Conservation (phyloP, 208 protist species). For the Crithidia bombi region DNA sequence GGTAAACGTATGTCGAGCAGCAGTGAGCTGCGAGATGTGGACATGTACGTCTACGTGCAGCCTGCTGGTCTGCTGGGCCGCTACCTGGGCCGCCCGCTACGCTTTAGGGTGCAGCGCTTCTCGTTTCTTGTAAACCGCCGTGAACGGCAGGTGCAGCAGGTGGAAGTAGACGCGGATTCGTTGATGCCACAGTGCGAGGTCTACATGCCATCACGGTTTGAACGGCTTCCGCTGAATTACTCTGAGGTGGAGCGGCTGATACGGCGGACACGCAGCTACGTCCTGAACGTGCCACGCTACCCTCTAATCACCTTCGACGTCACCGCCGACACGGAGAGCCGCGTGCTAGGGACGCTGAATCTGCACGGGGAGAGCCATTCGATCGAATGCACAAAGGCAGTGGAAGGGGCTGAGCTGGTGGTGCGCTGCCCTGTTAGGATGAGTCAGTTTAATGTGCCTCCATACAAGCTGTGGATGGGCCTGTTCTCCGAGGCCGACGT, state of each 20-base stretch:
- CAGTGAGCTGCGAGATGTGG: constrained; percentile 65
- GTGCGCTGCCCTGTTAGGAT: constrained; percentile 82
- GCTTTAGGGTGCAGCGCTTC: constrained; percentile 73
- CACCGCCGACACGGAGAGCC: constrained; percentile 35
- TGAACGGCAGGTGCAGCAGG: constrained; percentile 40
- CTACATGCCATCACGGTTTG: constrained; percentile 42
- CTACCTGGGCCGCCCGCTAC: constrained; percentile 73
- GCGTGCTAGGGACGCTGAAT: constrained; percentile 55
- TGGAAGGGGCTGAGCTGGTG: constrained; percentile 78
- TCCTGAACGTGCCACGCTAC: constrained; percentile 68
- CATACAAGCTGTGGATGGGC: constrained; percentile 65
- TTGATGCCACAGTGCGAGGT: constrained; percentile 84
- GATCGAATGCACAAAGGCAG: constrained; percentile 63
- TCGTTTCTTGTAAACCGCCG: constrained; percentile 45
- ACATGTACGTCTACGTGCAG: constrained; percentile 86
- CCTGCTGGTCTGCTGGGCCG: constrained; percentile 74
- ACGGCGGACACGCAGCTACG: constrained; percentile 47
- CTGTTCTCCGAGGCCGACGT: constrained; percentile 72
- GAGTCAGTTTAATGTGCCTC: constrained; percentile 57
- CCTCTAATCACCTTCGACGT: constrained; percentile 76
- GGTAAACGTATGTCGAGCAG: constrained; percentile 42
- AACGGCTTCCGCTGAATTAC: constrained; percentile 63
- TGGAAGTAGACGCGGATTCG: constrained; percentile 80
- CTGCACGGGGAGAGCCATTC: constrained; percentile 63
- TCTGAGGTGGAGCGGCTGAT: constrained; percentile 68